Evolutionary conservation across 2,329 filamentous ascomycete species (phyloP), one percentile per base, ranked within the genome.

Genomic region (Penicillium sp.): DNA sequence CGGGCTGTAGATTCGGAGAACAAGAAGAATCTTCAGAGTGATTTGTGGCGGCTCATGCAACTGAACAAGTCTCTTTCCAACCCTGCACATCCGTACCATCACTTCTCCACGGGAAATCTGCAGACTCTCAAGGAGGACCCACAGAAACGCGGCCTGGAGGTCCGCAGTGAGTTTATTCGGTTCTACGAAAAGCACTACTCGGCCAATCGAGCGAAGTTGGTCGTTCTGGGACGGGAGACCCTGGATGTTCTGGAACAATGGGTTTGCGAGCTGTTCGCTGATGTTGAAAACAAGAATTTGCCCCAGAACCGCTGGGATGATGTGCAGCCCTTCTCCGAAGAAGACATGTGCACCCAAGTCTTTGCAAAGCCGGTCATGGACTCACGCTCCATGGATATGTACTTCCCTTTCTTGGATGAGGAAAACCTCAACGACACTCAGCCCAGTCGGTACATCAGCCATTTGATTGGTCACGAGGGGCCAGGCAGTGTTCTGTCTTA

Each of bases 341-440:
- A 79, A 9, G 76, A 87, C 57, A 69, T 86, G 43, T 68, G 72
- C 36, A 84, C 81, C 23, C 85, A 91, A 63, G 81, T 86, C 36
- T 94, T 91, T 60, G 87, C 86, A 17, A 94, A 93, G 69, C 90
- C 90, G 0, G 89, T 96, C 29, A 90, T 94, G 82, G 88, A 96
- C 50, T 83, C 81, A 13, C 78, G 87, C 40, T 83, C 85, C 36
- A 68, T 96, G 46, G 86, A 86, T 45, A 77, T 96, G 31, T 82
- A 79, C 47, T 95, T 96, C 61, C 84, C 87, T 1, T 94, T 88
- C 61, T 77, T 88, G 13, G 88, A 95, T 50, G 88, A 95, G 62
- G 87, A 94, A 51, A 65, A 79, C 0, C 71, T 89, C 44, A 91
- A 81, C 62, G 84, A 90, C 58, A 82, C 83, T 6, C 86, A 93